Conservation (phyloP, 179 eudicot genomes). For the Spergularia azorica region DNA sequence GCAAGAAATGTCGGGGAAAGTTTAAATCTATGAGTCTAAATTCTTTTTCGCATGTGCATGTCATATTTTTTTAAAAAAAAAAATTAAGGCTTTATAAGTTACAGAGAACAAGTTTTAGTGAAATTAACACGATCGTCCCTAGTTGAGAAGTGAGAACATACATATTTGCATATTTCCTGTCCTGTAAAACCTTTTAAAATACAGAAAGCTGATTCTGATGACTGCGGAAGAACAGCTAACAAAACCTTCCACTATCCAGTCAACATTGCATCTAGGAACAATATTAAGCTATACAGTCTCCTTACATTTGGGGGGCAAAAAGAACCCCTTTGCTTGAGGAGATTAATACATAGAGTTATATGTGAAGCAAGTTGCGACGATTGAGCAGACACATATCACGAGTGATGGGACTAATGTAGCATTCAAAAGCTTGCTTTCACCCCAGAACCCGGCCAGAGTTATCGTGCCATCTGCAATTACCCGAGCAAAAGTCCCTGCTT, state of each 20-base stretch:
- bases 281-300: constrained; percentile 16
- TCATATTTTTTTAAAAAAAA: no score
- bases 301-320: neutral
- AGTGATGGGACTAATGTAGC: constrained; percentile 41
- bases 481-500: constrained; percentile 52
- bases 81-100: no score
- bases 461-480: constrained; percentile 47
- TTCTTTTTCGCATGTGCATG: no score
- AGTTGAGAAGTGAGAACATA: no score
- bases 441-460: constrained; percentile 48
- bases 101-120: no score
- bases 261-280: constrained; percentile 1
- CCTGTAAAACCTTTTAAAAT: no score
- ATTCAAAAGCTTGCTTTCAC: constrained; percentile 40
- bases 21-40: no score
- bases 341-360: constrained; percentile 44
- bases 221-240: neutral
- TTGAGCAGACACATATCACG: constrained; percentile 35
- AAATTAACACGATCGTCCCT: no score
- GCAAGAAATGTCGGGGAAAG: no score
- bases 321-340: constrained; percentile 16
- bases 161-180: no score
- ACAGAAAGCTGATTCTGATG: neutral
- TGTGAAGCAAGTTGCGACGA: constrained; percentile 42
- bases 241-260: neutral